Base-by-base conservation (phyloP, 78 protist species). In the Dictyostelium intermedium region DNA sequence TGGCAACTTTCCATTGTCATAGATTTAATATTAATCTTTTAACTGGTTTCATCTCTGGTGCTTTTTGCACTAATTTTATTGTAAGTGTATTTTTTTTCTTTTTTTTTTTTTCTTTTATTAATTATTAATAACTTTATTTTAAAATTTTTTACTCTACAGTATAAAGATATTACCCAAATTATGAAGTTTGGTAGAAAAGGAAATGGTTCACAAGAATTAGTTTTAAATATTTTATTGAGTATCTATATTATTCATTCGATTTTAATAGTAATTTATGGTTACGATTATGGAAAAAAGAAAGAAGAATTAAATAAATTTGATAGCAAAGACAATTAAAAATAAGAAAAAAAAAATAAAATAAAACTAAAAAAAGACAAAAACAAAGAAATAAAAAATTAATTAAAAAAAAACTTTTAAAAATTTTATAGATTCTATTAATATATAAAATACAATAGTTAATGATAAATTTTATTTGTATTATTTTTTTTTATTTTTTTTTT, bases 31-130 rank as follows among this genome's bases (percentile, higher is more conserved):
- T 87, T 18, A 87, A 87, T 79, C 34, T 87, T 16, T 35, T 87
- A 30, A 87, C 93, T 63, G 78, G 85, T 60, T 87, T 87, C 43
- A 76, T 78, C 6, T 76, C 85, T 39, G 69, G 93, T 66, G 93
- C 74, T 37, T 87, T 87, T 63, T 87, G 93, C 78, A 32, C 85
- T 10, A 87, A 87, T 79, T 87, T 87, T 43, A 87, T 87, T 87
- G 92, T 86, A 86, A 60, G 84, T 86, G 1, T 8, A n/a, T 30
- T 47, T 10, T 35, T 50, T 18, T 32, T 25, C 7, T 25, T 18
- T 20, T 56, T 8, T 30, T 47, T 10, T 35, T 50, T 18, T 32
- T 25, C 7, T 25, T 18, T 20, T 56, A 82, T 7, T 14, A 16
- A 60, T 60, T 27, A 60, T 14, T 66, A 63, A 84, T 45, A 2